Base-by-base conservation (phyloP, 768 basidiomycete species). In the Podaxis sp. region DNA sequence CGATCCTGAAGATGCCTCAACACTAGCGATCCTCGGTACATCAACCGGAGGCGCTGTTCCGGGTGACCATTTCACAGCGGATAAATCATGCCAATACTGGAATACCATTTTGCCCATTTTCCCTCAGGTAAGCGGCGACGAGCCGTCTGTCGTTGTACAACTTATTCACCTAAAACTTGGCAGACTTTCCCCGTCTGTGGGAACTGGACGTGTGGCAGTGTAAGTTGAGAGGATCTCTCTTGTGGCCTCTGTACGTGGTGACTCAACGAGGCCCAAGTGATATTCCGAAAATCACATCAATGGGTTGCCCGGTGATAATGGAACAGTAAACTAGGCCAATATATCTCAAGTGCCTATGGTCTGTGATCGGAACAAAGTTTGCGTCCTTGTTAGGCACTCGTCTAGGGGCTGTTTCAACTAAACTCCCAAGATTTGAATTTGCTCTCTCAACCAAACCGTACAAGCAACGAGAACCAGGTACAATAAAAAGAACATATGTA, bases 71-170 rank as follows among this genome's bases (percentile, higher is more conserved):
- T 57, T 69, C 17, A 39, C 52, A 15, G 67, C 68, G 1, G 72
- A 74, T 65, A 60, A 66, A 3, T 71, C 72, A 1, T 76, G 75
- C 55, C 59, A 61, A 1, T 74, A 74, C 52, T 74, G 74, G 74
- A 73, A 75, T 55, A 65, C 68, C 8, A 56, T 75, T 22, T 63
- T 75, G 36, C 72, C 74, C 3, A 67, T 68, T 22, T 75, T 68
- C 48, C 73, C 74, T 22, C 70, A 73, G 67, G 72, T 70, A 55
- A 13, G 67, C 58, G 28, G 11, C 24, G 33, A 19, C 26, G 68
- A 73, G 44, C 19, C 17, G 2, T 8, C 19, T 22, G n/a, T n/a
- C 44, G 17, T 46, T 17, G 13, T 19, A 9, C 44, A 15, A n/a
- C 7, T n/a, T n/a, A 46, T 6, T 19, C 17, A 46, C 44, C 19